Evolutionary conservation across 2,329 filamentous ascomycete genomes (phyloP).

Genomic region (Apiospora sp.): DNA sequence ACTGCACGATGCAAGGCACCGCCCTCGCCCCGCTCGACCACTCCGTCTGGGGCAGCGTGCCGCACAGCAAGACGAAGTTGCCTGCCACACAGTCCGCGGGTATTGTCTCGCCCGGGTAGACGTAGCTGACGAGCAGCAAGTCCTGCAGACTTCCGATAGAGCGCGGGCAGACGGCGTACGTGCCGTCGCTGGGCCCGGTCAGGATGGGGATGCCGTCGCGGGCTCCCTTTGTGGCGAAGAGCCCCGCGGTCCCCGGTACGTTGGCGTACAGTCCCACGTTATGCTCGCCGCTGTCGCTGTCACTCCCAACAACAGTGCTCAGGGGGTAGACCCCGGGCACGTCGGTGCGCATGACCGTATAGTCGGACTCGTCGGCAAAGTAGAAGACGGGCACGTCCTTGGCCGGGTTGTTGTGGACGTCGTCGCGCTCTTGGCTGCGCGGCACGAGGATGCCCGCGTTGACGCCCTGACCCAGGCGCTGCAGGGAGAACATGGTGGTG

Average conservation of each 20-base stretch:
- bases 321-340: not conserved
- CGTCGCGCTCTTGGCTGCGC: not conserved
- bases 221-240: not conserved
- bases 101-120: not conserved
- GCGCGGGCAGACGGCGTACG: slow-evolving; percentile 11
- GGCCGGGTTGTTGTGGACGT: not conserved
- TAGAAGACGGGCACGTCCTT: not conserved
- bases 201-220: not conserved
- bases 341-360: not conserved
- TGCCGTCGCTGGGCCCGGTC: not conserved
- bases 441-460: not conserved
- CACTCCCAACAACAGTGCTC: not conserved
- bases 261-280: not conserved
- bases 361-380: not conserved
- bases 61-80: not conserved
- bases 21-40: not conserved
- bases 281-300: not conserved
- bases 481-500: not conserved
- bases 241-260: not conserved
- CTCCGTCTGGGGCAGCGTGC: not conserved
- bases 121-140: not conserved
- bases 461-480: not conserved
- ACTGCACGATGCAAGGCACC: slow-evolving; percentile 1
- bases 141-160: not conserved
- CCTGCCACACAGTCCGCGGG: not conserved